These are phyloP conservation scores for Leccinum subspadiceum DNA, from an alignment of 1,284 basidiomycete species.

Conservation along the genomic window DNA sequence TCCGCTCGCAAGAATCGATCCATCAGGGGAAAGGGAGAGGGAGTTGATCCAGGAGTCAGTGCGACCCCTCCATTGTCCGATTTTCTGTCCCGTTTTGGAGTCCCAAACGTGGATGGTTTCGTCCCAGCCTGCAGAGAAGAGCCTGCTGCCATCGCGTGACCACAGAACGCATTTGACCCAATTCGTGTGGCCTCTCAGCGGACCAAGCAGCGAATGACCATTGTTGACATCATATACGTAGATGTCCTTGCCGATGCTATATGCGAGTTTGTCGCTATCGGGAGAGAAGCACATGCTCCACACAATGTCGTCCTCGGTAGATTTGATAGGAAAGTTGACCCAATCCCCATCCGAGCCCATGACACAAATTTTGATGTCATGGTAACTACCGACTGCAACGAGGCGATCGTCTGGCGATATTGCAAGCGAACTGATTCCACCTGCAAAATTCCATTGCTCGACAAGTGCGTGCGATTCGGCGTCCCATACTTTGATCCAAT, in stretches of 20 bases:
- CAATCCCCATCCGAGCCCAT: too few relatives aligned
- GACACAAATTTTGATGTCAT: rapidly evolving
- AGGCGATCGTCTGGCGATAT: too few relatives aligned
- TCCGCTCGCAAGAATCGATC: background rate
- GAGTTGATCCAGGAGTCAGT: background rate
- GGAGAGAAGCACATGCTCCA: background rate
- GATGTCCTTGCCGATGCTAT: background rate
- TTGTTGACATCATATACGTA: background rate
- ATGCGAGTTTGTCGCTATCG: background rate
- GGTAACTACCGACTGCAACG: too few relatives aligned
- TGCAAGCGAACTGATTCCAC: too few relatives aligned
- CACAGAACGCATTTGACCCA: background rate
- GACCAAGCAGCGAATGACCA: background rate
- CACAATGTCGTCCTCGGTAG: too few relatives aligned
- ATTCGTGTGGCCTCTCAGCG: background rate
- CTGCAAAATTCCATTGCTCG: background rate
- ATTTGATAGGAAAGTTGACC: too few relatives aligned
- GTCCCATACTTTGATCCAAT: background rate
- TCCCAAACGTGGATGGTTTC: background rate
- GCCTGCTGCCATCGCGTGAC: background rate
- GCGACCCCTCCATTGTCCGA: background rate
- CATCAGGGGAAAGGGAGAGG: background rate
- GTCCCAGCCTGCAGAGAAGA: background rate
- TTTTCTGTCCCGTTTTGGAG: background rate
- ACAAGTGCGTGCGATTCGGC: background rate